Percentiles rank a stretch among this genome's conserved stretches.
These are phyloP conservation scores for Apophysomyces trapeziformis DNA, from an alignment of 371 early-diverging fungal species.

Conservation along the genomic window DNA sequence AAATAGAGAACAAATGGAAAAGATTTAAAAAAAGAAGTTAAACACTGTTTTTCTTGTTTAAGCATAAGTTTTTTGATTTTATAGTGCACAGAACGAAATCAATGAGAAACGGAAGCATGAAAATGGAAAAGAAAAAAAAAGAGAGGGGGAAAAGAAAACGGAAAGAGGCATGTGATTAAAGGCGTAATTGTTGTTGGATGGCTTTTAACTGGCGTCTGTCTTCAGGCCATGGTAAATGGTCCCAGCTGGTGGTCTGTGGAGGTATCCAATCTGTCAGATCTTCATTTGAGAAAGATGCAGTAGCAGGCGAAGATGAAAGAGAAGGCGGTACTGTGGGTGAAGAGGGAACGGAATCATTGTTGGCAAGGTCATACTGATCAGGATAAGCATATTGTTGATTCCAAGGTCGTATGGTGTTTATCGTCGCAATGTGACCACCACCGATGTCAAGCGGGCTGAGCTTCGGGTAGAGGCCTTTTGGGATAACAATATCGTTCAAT, in stretches of 20 bases:
- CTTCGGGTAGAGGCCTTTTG: conserved; percentile 65
- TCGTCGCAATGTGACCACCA: conserved; percentile 41
- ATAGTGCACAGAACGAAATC: too few species aligned
- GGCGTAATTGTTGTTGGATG: conserved; percentile 18
- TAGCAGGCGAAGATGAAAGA: conserved; percentile 34
- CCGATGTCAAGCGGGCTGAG: conserved; percentile 45
- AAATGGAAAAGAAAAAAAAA: too few species aligned
- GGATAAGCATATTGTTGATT: conserved; percentile 27
- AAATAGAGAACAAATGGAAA: too few species aligned
- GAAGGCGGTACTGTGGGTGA: conserved; percentile 30
- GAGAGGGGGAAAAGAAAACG: neutral
- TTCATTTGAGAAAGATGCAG: conserved; percentile 28
- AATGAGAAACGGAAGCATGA: neutral
- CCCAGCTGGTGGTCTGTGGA: conserved; percentile 42
- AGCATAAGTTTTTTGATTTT: too few species aligned
- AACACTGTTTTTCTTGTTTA: too few species aligned
- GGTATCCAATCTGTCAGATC: conserved; percentile 28
- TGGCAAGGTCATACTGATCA: conserved; percentile 11
- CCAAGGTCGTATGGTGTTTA: conserved; percentile 30
- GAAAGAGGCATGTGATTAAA: neutral
- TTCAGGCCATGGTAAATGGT: conserved; percentile 36
- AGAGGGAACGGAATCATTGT: conserved; percentile 15
- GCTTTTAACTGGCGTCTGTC: conserved; percentile 27
- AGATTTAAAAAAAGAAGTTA: too few species aligned
- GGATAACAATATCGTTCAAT: conserved; percentile 49